Evolutionary conservation across 2,329 filamentous ascomycete genomes (phyloP), one percentile per base, ranked within the genome.

Genomic region (Phyllosticta citribraziliensis): DNA sequence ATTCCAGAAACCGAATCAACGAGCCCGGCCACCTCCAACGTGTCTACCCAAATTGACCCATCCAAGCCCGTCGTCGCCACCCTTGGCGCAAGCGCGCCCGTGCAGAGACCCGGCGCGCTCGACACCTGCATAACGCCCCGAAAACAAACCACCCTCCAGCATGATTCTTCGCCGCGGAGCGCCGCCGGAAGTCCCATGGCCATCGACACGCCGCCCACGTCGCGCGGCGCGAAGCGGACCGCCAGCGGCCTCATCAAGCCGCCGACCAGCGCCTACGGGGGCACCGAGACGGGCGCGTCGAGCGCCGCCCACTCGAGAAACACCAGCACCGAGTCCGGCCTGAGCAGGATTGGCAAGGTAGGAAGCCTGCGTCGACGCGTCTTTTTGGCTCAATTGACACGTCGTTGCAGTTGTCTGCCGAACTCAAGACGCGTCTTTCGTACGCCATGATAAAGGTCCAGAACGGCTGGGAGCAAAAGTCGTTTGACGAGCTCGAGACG

Each of bases 361-460:
- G 67, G 62, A 62, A 52, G 55, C 52, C 52, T 35, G 25, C 35
- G 35, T 24, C n/a, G 52, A 62, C 61, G 57, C 61, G 57, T 59
- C 54, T 40, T 60, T 35, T 33, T 3, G n/a, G 22, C 9, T 55
- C 35, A 47, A 61, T 54, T 66, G 40, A 69, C 64, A 58, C 57
- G 25, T 57, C 33, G 52, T 63, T 56, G 54, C 71, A 91, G 88
- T 77, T 90, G 59, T 91, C 89, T 51, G 84, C 86, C 60, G 88
- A 93, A 70, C 81, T 97, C 58, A 88, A 87, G 70, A 87, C 91
- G 57, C 88, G 91, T 68, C 81, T 97, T 27, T 90, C 91, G 6
- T 97, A 97, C 73, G 93, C 93, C 65, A 94, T 96, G 83, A 83
- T 95, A 70, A 97, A 96, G 74, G 88, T 97, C 51, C 90, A 75